Evolutionary conservation across 441 rosid species (phyloP), one percentile per base, ranked within the genome.

Genomic region (Erodium texanum): DNA sequence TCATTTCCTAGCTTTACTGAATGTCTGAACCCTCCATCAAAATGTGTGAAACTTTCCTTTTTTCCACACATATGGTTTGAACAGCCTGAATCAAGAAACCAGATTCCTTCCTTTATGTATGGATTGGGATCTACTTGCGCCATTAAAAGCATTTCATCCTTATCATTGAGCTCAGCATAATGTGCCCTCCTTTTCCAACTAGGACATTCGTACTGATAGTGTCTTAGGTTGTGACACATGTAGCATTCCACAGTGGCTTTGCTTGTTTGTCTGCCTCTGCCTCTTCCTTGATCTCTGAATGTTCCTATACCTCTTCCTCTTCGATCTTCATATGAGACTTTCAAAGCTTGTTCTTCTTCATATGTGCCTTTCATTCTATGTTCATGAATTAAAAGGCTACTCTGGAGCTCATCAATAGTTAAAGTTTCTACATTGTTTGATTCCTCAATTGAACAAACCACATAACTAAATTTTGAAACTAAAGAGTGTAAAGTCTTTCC

Each of bases 211-310:
- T 0, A 76, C 23, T 3, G 20, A 54, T 34, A 75, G 48, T 75
- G 52, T 5, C 66, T 41, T 10, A 66, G 10, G n/a, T 54, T 69
- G 23, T 68, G 69, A 23, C 34, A 69, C n/a, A 45, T 34, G 64
- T 48, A 73, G 43, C 45, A 68, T 24, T 70, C 32, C 12, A 62
- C 19, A 10, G 61, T 70, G 29, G 68, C 52, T 18, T 67, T 75
- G 19, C 67, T 36, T 58, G 2, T 0, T 9, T 10, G 0, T 11
- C 45, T 41, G 0, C 22, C 43, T 19, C 19, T 24, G 59, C 12
- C 66, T 66, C 62, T 43, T 9, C 61, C 62, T 2, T 0, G 45
- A 22, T 3, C 59, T 62, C 48, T 27, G 4, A 27, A 27, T 4
- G 29, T 4, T 1, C 29, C 29, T 27, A 1, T 0, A 12, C 11